These are phyloP conservation scores for Talaromyces sp. DNA, from an alignment of 2,329 filamentous ascomycete species.

Conservation along the genomic window DNA sequence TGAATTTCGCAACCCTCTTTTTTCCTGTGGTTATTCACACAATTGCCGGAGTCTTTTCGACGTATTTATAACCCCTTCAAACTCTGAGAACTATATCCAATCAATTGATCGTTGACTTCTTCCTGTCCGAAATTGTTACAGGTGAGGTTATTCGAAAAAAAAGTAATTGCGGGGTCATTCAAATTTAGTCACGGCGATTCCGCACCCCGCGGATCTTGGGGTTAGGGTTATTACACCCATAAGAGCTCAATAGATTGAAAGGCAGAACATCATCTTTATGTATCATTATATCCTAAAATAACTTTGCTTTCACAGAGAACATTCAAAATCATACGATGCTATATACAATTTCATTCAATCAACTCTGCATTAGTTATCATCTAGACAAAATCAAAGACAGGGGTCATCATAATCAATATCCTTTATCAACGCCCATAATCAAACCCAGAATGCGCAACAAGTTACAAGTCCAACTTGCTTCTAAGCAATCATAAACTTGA, in stretches of 20 bases:
- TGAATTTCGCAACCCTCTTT: background rate
- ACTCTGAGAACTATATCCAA: background rate
- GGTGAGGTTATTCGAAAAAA: background rate
- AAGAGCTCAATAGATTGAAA: background rate
- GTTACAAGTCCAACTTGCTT: too few relatives aligned
- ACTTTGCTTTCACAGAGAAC: background rate
- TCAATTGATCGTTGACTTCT: background rate
- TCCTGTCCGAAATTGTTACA: background rate
- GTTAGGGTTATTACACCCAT: background rate
- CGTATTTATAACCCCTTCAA: background rate
- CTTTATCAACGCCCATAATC: background rate
- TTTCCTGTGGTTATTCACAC: background rate
- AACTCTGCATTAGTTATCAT: background rate
- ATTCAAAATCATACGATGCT: background rate
- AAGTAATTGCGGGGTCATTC: slow-evolving; percentile 3
- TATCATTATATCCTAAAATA: background rate
- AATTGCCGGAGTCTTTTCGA: background rate
- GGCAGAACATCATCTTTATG: too few relatives aligned
- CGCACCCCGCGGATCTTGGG: background rate
- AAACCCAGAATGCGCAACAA: background rate
- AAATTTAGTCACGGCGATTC: background rate
- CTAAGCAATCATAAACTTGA: slow-evolving; percentile 47
- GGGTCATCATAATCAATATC: background rate
- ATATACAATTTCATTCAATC: slow-evolving; percentile 6
- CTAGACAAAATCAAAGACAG: background rate